Evolutionary conservation across 441 rosid species (phyloP).

Genomic region (Gossypium trilobum): DNA sequence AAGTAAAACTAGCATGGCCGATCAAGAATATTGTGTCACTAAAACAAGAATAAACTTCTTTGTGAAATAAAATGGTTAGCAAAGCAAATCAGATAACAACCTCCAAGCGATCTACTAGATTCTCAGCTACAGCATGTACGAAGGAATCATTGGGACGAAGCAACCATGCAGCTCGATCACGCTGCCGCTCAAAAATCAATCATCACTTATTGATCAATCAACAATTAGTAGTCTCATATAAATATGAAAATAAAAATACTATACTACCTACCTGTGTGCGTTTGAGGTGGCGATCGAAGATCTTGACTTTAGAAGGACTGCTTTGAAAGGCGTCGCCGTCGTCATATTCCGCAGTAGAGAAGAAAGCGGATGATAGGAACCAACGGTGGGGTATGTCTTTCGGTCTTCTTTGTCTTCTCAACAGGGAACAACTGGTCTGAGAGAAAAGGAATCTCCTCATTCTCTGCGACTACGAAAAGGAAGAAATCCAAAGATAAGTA

Average conservation of each 20-base stretch:
- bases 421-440: conserved; percentile 18
- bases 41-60: background rate
- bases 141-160: conserved; percentile 54
- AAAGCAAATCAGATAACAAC: conserved; percentile 23
- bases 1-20: background rate
- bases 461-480: background rate
- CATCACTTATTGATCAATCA: background rate
- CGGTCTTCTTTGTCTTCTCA: conserved; percentile 11
- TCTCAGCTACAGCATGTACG: conserved; percentile 84
- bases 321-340: conserved; percentile 31
- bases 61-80: background rate
- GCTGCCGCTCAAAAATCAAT: conserved; percentile 35
- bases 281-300: conserved; percentile 86
- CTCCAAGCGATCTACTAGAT: conserved; percentile 83
- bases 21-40: background rate
- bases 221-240: background rate
- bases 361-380: conserved; percentile 21
- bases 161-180: conserved; percentile 95
- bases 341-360: conserved; percentile 31
- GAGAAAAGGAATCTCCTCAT: conserved; percentile 25
- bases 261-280: conserved; percentile 49
- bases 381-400: background rate
- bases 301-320: conserved; percentile 44
- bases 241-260: background rate
- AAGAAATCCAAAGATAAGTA: background rate